Conservation (phyloP, 2,329 filamentous ascomycete species). For the Paraphaeosphaeria minitans region DNA sequence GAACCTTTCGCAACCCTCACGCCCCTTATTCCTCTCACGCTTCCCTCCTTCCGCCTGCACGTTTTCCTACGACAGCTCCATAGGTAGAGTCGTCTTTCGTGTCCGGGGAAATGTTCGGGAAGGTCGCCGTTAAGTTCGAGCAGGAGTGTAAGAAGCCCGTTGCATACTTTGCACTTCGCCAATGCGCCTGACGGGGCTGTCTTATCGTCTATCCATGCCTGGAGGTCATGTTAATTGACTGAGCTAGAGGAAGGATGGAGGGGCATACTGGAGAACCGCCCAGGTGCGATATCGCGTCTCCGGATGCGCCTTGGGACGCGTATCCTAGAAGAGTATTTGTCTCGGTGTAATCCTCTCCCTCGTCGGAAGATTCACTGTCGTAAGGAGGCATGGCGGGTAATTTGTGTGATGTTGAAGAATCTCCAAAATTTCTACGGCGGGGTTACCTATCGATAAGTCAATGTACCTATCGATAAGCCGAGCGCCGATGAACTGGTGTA, state of each 20-base stretch:
- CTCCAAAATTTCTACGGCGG: neutral
- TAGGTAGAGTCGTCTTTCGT: slow-evolving; percentile 87
- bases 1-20: slow-evolving; percentile 59
- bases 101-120: slow-evolving; percentile 81
- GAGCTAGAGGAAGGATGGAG: neutral
- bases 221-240: slow-evolving; percentile 6
- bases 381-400: slow-evolving; percentile 68
- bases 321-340: slow-evolving; percentile 93
- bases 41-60: slow-evolving; percentile 83
- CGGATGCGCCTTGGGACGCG: slow-evolving; percentile 76
- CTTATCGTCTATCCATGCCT: slow-evolving; percentile 81
- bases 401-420: neutral
- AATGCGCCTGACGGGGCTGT: slow-evolving; percentile 75
- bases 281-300: slow-evolving; percentile 85
- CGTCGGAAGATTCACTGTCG: slow-evolving; percentile 82
- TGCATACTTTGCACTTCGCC: slow-evolving; percentile 86
- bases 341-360: slow-evolving; percentile 71
- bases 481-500: no score
- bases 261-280: slow-evolving; percentile 82
- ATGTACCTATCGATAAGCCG: no score
- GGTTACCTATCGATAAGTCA: slow-evolving; percentile 18
- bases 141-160: slow-evolving; percentile 79
- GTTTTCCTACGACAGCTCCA: slow-evolving; percentile 78
- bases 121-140: slow-evolving; percentile 91
- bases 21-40: slow-evolving; percentile 75